A percentile compares a stretch with the other conserved stretches of the same genome.
These are phyloP conservation scores for Lodderomyces beijingensis DNA, from an alignment of 1,139 yeast species.

Conservation along the genomic window DNA sequence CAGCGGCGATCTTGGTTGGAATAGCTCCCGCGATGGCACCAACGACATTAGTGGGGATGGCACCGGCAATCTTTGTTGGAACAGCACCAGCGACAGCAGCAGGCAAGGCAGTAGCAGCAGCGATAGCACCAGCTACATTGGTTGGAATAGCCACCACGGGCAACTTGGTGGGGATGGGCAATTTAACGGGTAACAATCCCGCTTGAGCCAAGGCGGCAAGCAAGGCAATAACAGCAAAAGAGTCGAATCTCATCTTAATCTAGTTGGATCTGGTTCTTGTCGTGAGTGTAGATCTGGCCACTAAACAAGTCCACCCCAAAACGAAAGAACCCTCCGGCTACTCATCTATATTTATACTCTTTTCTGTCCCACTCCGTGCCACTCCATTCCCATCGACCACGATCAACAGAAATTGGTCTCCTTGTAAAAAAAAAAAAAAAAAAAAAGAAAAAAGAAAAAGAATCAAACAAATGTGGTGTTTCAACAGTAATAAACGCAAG, in stretches of 20 bases:
- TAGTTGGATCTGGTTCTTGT: background rate
- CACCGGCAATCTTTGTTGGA: too few relatives aligned
- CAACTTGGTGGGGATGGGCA: background rate
- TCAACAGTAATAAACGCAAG: too few relatives aligned
- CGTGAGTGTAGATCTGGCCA: background rate
- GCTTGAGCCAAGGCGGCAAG: background rate
- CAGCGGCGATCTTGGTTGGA: background rate
- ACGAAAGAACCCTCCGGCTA: too few relatives aligned
- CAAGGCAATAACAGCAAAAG: background rate
- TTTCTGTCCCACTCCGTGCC: too few relatives aligned
- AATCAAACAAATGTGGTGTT: too few relatives aligned
- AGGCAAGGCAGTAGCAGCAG: too few relatives aligned
- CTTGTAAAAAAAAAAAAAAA: too few relatives aligned
- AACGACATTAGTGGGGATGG: background rate
- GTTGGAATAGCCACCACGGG: background rate
- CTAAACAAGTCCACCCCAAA: background rate
- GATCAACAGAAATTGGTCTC: too few relatives aligned
- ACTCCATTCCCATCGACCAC: too few relatives aligned
- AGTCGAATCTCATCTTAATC: background rate
- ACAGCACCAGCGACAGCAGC: background rate
- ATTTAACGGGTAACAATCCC: background rate
- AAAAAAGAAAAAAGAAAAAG: too few relatives aligned
- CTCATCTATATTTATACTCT: too few relatives aligned
- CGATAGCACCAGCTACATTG: background rate
- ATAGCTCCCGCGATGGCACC: background rate